phyloP scores from a whole-genome alignment of 2,329 filamentous ascomycete species.

The Hymenoscyphus fructigenus region DNA sequence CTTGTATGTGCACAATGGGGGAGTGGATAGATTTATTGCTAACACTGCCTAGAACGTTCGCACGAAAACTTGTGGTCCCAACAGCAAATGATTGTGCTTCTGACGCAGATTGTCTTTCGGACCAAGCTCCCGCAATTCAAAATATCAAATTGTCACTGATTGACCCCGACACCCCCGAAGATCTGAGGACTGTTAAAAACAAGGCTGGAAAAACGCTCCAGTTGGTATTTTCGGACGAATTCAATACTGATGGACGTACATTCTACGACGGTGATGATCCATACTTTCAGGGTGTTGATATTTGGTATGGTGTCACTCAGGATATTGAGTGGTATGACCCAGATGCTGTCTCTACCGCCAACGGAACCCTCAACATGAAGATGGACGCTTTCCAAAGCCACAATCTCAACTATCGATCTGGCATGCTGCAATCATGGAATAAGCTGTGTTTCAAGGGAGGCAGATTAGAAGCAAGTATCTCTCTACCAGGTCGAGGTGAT shows the following conservation, averaged over 20 bases:
- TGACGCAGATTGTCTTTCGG: constrained; percentile 41
- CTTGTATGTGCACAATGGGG: constrained; percentile 51
- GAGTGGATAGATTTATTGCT: constrained; percentile 20
- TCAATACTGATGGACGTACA: constrained; percentile 64
- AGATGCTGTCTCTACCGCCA: constrained; percentile 60
- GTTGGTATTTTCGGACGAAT: constrained; percentile 71
- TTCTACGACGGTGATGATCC: constrained; percentile 72
- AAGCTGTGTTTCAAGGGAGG: constrained; percentile 72
- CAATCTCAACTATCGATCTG: constrained; percentile 64
- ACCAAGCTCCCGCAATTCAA: constrained; percentile 47
- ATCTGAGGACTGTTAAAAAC: constrained; percentile 54
- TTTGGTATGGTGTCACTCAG: constrained; percentile 71
- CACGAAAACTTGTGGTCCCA: constrained; percentile 41
- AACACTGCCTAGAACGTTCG: constrained; percentile 52
- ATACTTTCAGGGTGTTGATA: constrained; percentile 65
- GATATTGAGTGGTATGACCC: constrained; percentile 73
- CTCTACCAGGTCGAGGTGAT: constrained; percentile 65
- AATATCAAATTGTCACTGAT: constrained; percentile 62
- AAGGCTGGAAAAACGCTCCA: constrained; percentile 60
- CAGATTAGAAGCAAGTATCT: constrained; percentile 67
- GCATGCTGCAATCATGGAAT: constrained; percentile 76
- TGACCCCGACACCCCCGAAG: constrained; percentile 65
- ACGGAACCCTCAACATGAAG: constrained; percentile 61
- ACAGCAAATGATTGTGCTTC: constrained; percentile 34
- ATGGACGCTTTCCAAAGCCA: constrained; percentile 67